A percentile compares a stretch with the other conserved stretches of the same genome.
Evolutionary conservation across 306 rosid genomes (phyloP).

Genomic region (Erythrophleum fordii): DNA sequence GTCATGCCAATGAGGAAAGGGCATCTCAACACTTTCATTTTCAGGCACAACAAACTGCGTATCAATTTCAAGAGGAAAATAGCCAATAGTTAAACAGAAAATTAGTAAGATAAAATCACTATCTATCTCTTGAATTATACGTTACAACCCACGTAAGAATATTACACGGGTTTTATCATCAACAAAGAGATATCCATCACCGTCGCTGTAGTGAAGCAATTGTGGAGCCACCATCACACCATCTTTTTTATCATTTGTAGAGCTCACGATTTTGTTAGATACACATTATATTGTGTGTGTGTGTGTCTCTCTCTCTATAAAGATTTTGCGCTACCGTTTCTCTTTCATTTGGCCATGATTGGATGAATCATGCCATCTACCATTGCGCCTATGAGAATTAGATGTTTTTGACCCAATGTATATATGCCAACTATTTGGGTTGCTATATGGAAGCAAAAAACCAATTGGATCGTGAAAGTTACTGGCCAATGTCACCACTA

Average conservation of each 20-base stretch:
- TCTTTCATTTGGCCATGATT: conserved; percentile 22
- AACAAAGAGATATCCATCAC: conserved; percentile 34
- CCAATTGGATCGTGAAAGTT: background rate
- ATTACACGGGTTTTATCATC: conserved; percentile 37
- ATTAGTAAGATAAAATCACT: background rate
- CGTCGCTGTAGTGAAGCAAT: background rate
- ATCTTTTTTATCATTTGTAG: conserved; percentile 22
- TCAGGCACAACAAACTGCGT: background rate
- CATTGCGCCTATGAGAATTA: conserved; percentile 3
- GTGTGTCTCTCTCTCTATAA: no score
- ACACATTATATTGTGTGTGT: background rate
- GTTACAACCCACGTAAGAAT: conserved; percentile 14
- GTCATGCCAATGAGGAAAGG: background rate
- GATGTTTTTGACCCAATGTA: background rate
- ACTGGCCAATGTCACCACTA: background rate
- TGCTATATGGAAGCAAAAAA: background rate
- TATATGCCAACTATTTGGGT: background rate
- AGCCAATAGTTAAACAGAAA: background rate
- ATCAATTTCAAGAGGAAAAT: background rate
- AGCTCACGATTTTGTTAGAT: conserved; percentile 48
- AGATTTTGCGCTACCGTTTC: conserved; percentile 38
- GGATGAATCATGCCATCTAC: conserved; percentile 38
- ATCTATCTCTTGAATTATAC: background rate
- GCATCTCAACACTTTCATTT: background rate
- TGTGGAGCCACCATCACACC: conserved; percentile 35